Conservation (phyloP, 305 asterid species). For the Solanum hybrid region DNA sequence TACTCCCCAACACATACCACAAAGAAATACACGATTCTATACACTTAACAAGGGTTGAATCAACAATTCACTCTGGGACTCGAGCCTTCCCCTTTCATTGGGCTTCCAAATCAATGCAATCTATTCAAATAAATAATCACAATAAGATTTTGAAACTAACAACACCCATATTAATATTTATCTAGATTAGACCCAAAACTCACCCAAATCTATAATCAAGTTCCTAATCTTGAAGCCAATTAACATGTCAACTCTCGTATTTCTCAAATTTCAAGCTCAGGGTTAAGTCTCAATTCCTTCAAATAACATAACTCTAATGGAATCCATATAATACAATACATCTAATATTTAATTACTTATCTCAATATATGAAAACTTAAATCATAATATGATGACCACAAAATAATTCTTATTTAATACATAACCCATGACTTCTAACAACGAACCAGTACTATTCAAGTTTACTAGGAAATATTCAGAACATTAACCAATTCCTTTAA, state of each 20-base stretch:
- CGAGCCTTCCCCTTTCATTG: not conserved
- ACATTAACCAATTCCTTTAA: not conserved
- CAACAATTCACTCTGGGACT: not conserved
- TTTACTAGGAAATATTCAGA: not conserved
- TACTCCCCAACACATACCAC: not conserved
- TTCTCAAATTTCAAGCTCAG: not conserved
- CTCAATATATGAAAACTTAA: not conserved
- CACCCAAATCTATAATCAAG: not conserved
- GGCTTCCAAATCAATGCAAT: not conserved
- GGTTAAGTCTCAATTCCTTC: not conserved
- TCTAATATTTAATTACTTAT: not conserved
- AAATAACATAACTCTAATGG: not conserved
- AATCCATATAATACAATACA: not conserved
- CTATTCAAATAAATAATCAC: not conserved
- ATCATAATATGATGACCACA: not conserved
- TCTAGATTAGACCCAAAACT: not conserved
- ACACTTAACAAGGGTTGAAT: not conserved
- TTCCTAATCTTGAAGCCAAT: not conserved
- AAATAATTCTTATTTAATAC: not conserved
- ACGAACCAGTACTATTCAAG: not conserved
- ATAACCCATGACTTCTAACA: not conserved
- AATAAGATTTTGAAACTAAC: not conserved
- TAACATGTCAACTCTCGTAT: not conserved
- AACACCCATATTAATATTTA: not conserved
- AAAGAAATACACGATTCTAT: not conserved